These are phyloP conservation scores for Tuber borchii DNA, from an alignment of 495 filamentous ascomycete species.

Conservation along the genomic window DNA sequence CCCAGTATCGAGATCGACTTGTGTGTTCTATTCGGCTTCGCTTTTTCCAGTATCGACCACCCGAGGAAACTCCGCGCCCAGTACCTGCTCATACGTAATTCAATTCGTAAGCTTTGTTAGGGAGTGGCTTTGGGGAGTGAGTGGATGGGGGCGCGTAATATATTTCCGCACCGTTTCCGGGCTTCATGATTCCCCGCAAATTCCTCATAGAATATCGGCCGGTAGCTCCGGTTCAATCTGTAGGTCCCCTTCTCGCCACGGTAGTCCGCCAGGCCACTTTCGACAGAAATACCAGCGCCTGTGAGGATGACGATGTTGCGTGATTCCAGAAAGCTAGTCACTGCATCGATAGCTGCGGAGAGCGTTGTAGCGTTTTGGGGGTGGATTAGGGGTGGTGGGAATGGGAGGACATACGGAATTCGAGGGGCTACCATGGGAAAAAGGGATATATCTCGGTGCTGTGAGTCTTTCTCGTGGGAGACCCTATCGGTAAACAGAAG, in stretches of 20 bases:
- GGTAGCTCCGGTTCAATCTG: conserved; percentile 76
- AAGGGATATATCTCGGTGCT: background rate
- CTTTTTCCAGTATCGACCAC: conserved; percentile 72
- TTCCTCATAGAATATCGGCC: conserved; percentile 88
- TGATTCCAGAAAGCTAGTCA: conserved; percentile 64
- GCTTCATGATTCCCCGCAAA: conserved; percentile 77
- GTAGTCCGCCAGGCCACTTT: conserved; percentile 89
- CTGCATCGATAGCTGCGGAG: conserved; percentile 66
- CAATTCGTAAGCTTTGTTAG: background rate
- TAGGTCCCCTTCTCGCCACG: conserved; percentile 86
- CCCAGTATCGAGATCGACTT: conserved; percentile 65
- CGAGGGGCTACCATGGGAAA: conserved; percentile 43
- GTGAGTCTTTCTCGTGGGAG: background rate
- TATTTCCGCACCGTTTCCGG: conserved; percentile 55
- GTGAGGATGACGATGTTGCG: conserved; percentile 71
- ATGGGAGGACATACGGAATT: conserved; percentile 80
- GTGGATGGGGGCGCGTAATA: background rate
- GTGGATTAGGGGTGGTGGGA: conserved; percentile 70
- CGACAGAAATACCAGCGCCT: conserved; percentile 88
- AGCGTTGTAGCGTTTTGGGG: conserved; percentile 63
- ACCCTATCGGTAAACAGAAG: background rate
- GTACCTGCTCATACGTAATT: conserved; percentile 48
- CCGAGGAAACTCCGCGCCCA: conserved; percentile 94
- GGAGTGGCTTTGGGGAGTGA: background rate
- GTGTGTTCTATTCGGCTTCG: conserved; percentile 74